Evolutionary conservation across 1,284 basidiomycete genomes (phyloP).

Genomic region (Irpex rosettiformis): DNA sequence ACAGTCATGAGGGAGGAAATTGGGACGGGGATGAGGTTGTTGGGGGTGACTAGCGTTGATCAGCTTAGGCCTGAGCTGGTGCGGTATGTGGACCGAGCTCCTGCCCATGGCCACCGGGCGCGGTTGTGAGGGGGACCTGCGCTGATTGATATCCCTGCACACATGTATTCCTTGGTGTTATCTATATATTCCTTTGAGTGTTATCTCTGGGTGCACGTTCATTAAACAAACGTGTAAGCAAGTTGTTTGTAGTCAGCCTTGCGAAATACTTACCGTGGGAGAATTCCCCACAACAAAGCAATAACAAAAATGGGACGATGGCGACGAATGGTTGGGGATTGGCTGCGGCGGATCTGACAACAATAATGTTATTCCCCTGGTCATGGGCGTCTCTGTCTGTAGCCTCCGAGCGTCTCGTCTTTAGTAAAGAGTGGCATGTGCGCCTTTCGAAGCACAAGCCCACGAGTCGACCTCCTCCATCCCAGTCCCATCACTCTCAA

Average conservation of each 20-base stretch:
- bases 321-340: background rate
- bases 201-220: too few relatives aligned
- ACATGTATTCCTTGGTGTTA: background rate
- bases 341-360: background rate
- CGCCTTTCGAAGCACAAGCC: background rate
- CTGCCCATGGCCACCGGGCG: constrained; percentile 4
- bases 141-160: background rate
- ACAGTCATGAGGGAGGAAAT: constrained; percentile 36
- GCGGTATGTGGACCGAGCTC: constrained; percentile 20
- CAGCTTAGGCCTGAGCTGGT: constrained; percentile 52
- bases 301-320: background rate
- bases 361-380: background rate
- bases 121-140: background rate
- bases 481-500: constrained; percentile 1
- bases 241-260: too few relatives aligned
- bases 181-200: too few relatives aligned
- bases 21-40: constrained; percentile 47
- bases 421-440: background rate
- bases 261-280: background rate
- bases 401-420: constrained; percentile 2
- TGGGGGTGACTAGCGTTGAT: constrained; percentile 46
- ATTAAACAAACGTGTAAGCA: too few relatives aligned
- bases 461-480: constrained; percentile 4
- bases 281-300: background rate
- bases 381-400: background rate